Percentiles rank a stretch among this genome's conserved stretches.
Conservation (phyloP, 495 filamentous ascomycete genomes). For the Amphirosellinia nigrospora region DNA sequence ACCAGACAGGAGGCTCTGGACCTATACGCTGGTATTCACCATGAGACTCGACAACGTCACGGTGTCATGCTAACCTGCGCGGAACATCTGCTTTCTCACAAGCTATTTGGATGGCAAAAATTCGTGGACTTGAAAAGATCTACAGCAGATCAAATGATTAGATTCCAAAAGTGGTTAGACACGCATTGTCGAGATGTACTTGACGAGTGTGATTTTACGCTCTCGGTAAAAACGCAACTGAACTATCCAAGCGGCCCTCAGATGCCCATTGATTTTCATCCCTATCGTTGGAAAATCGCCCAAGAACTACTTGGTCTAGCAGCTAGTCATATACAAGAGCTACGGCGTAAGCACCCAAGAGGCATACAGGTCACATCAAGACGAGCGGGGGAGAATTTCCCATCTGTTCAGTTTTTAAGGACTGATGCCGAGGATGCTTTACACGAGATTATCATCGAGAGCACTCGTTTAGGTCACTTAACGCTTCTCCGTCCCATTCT, state of each 20-base stretch:
- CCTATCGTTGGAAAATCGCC: conserved; percentile 54
- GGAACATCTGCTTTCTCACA: conserved; percentile 61
- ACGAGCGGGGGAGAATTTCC: conserved; percentile 30
- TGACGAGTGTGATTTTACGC: conserved; percentile 62
- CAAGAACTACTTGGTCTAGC: conserved; percentile 52
- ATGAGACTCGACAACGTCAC: conserved; percentile 30
- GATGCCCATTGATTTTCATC: conserved; percentile 55
- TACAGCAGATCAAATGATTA: conserved; percentile 50
- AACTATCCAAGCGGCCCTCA: conserved; percentile 59
- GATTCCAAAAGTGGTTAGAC: conserved; percentile 56
- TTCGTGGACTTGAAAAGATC: conserved; percentile 46
- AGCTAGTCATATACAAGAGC: conserved; percentile 35
- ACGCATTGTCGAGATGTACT: conserved; percentile 56
- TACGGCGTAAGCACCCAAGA: conserved; percentile 40
- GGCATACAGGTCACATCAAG: conserved; percentile 50
- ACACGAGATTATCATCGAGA: conserved; percentile 37
- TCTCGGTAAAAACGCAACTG: conserved; percentile 55
- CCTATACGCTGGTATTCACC: conserved; percentile 47
- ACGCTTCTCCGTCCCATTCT: conserved; percentile 37
- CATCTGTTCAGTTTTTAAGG: conserved; percentile 48
- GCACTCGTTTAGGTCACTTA: conserved; percentile 35
- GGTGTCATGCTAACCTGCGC: conserved; percentile 58
- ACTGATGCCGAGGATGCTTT: conserved; percentile 46
- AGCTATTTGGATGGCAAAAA: conserved; percentile 55
- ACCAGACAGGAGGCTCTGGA: conserved; percentile 39